These are phyloP conservation scores for Decorospora gaudefroyi DNA, from an alignment of 2,329 filamentous ascomycete species.

Conservation along the genomic window DNA sequence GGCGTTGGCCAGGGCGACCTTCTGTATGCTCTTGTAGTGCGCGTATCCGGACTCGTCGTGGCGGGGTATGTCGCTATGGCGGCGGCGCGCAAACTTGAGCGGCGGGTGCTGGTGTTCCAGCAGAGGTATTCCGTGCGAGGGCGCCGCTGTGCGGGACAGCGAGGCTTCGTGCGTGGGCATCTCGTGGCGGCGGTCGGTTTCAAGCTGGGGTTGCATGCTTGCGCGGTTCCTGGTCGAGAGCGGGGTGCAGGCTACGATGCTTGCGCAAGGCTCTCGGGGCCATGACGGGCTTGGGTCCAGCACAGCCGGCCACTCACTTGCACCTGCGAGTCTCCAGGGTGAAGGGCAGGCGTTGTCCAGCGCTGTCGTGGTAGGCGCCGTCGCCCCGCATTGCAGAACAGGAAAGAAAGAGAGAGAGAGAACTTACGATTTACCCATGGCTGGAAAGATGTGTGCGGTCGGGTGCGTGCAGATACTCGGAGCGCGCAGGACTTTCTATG, in stretches of 20 bases:
- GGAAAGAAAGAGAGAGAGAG: conserved; percentile 19
- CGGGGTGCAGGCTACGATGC: conserved; percentile 1
- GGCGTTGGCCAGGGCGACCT: conserved; percentile 34
- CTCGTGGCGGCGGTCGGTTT: conserved; percentile 6
- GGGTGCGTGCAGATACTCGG: conserved; percentile 4
- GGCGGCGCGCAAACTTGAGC: conserved; percentile 42
- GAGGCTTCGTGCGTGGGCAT: conserved; percentile 8
- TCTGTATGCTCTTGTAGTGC: conserved; percentile 31
- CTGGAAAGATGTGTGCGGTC: conserved; percentile 11
- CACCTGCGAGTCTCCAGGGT: conserved; percentile 14
- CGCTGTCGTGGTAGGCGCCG: conserved; percentile 18
- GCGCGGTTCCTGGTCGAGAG: conserved; percentile 12
- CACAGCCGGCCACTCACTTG: conserved; percentile 5
- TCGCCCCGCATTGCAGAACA: conserved; percentile 19
- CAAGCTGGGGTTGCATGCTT: conserved; percentile 16
- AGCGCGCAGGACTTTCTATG: conserved; percentile 15
- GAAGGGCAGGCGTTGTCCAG: conserved; percentile 27
- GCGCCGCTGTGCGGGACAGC: conserved; percentile 21
- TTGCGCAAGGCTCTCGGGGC: conserved; percentile 4
- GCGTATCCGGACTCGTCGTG: conserved; percentile 32
- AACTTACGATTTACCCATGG: conserved; percentile 52
- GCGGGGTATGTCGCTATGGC: conserved; percentile 27
- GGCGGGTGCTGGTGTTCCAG: conserved; percentile 30
- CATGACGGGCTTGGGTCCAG: conserved; percentile 14
- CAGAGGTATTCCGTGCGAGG: conserved; percentile 28